Evolutionary conservation across 257 asterid genomes (phyloP).

Genomic region (Ophiorrhiza pumila): DNA sequence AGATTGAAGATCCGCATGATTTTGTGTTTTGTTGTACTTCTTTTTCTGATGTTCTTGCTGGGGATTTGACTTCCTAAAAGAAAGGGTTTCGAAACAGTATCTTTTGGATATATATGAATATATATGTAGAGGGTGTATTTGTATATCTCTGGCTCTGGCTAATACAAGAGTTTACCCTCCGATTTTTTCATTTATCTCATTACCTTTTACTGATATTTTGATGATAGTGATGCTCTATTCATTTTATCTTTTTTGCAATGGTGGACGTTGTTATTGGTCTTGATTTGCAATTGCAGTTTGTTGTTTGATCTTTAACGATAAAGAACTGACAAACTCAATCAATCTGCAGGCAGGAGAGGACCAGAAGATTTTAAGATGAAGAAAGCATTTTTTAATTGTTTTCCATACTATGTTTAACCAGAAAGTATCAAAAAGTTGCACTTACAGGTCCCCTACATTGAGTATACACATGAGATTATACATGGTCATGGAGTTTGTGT

Average conservation of each 20-base stretch:
- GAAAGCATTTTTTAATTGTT: background rate
- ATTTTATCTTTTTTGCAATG: slow-evolving; percentile 11
- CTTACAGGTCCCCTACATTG: no score
- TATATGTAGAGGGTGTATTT: slow-evolving; percentile 47
- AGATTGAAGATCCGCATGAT: slow-evolving; percentile 25
- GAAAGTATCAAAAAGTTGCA: background rate
- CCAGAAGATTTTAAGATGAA: background rate
- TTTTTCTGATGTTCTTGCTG: slow-evolving; percentile 29
- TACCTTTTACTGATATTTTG: slow-evolving; percentile 14
- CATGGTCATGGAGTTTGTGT: no score
- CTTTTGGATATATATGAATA: slow-evolving; percentile 40
- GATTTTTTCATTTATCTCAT: slow-evolving; percentile 24
- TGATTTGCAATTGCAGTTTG: background rate
- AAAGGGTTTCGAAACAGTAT: slow-evolving; percentile 22
- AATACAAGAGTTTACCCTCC: slow-evolving; percentile 38
- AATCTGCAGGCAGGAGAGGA: background rate
- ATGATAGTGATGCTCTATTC: slow-evolving; percentile 27
- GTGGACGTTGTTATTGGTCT: background rate
- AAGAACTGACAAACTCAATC: background rate
- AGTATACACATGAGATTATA: no score
- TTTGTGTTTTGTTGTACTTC: slow-evolving; percentile 36
- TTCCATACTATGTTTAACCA: background rate
- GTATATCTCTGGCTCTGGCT: slow-evolving; percentile 34
- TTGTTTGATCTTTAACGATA: background rate
- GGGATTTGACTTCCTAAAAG: slow-evolving; percentile 29